A percentile compares a stretch with the other conserved stretches of the same genome.
These are phyloP conservation scores for Harringtonia lauricola DNA, from an alignment of 2,329 filamentous ascomycete species.

Conservation along the genomic window DNA sequence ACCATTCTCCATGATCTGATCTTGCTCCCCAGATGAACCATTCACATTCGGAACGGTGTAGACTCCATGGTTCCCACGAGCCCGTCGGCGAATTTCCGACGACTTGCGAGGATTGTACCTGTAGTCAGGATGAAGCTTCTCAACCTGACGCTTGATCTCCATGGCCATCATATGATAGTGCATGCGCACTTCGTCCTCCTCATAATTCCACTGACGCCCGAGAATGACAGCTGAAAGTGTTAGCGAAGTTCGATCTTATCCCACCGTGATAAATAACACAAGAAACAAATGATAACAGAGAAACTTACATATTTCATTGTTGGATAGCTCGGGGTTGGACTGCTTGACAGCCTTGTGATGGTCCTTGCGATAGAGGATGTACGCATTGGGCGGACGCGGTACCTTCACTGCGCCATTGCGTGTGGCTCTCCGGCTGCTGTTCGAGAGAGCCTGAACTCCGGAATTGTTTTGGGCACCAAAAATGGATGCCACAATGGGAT, in stretches of 20 bases:
- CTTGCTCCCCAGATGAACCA: not conserved
- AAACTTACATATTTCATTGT: constrained; percentile 31
- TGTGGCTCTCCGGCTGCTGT: not conserved
- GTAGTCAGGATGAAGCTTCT: constrained; percentile 23
- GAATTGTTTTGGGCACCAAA: not conserved
- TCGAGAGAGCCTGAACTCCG: not conserved
- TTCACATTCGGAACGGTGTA: not conserved
- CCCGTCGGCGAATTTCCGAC: constrained; percentile 10
- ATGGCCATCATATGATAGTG: constrained; percentile 21
- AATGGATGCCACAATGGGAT: not conserved
- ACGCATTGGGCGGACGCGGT: constrained; percentile 29
- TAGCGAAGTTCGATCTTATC: no score
- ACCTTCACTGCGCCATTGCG: constrained; percentile 12
- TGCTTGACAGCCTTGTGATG: constrained; percentile 23
- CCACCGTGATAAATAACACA: no score
- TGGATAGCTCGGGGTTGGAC: constrained; percentile 23
- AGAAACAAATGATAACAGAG: not conserved
- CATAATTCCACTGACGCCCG: constrained; percentile 24
- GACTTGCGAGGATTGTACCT: constrained; percentile 26
- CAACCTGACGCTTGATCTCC: constrained; percentile 19
- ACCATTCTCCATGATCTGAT: not conserved
- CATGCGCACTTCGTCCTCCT: constrained; percentile 18
- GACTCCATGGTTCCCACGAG: not conserved
- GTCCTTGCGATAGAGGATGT: constrained; percentile 30
- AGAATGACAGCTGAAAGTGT: constrained; percentile 22